phyloP scores from a whole-genome alignment of 1,139 yeast species.

The Debaryomyces coudertii region DNA sequence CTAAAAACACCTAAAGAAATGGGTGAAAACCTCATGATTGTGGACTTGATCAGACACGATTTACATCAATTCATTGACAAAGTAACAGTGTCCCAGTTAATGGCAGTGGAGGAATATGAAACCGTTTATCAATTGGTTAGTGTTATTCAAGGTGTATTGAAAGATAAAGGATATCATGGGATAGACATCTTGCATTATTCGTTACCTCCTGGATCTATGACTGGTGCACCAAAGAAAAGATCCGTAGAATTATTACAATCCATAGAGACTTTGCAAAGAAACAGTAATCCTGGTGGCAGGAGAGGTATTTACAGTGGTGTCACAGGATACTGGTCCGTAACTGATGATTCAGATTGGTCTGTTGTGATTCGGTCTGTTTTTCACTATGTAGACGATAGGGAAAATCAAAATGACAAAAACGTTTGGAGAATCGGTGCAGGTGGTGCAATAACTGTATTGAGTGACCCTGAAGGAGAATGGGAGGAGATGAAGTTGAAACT shows the following conservation, averaged over 20 bases:
- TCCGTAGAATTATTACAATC: conserved; percentile 80
- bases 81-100: conserved; percentile 75
- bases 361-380: conserved; percentile 88
- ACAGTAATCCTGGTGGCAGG: conserved; percentile 50
- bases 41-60: conserved; percentile 93
- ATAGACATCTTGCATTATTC: conserved; percentile 77
- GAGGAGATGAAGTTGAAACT: conserved; percentile 87
- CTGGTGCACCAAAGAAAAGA: conserved; percentile 97
- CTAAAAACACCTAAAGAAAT: conserved; percentile 87
- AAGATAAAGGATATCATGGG: conserved; percentile 55
- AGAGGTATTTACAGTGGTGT: conserved; percentile 95
- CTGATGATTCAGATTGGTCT: conserved; percentile 93
- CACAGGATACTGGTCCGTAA: conserved; percentile 91
- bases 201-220: conserved; percentile 98
- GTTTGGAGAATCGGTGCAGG: conserved; percentile 96
- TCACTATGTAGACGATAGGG: conserved; percentile 57
- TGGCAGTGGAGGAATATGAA: conserved; percentile 91
- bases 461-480: conserved; percentile 83
- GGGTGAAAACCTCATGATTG: conserved; percentile 97
- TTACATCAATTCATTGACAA: conserved; percentile 67
- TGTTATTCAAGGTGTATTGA: conserved; percentile 71
- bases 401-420: conserved; percentile 28
- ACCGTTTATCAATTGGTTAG: conserved; percentile 92
- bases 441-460: conserved; percentile 93
- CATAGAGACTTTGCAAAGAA: conserved; percentile 42